Base-by-base conservation (phyloP, 306 rosid genomes). In the Abrus pulchellus region DNA sequence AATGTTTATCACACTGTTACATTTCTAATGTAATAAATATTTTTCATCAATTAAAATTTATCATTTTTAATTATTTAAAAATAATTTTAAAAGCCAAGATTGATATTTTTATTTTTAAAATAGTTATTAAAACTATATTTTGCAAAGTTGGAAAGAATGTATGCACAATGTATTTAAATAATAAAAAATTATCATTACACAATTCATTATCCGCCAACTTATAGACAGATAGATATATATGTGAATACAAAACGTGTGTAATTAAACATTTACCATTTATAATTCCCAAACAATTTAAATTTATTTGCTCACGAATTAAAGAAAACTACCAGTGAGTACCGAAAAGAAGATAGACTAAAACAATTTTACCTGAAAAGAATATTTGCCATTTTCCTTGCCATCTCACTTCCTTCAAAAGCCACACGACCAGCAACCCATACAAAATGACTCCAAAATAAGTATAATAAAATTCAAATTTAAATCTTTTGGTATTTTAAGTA, bases 331-430 rank as follows among this genome's bases (percentile, higher is more conserved):
- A 34, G 2, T 43, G 1, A 11, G 49, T 27, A 67, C 65, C 43
- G 0, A 77, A 54, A 47, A 2, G 50, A 52, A 64, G 74, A 64
- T 63, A 76, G 30, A 65, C 73, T 27, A 52, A 28, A 62, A 77
- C 40, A 62, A 77, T 65, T 27, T 74, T 44, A 27, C 53, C 53
- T 3, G 20, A 62, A 63, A 5, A 6, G 56, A 76, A 63, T 62
- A 40, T 9, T 63, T 76, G n/a, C 52, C 73, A 13, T 38, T 33
- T 76, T 34, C 1, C 9, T 6, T 75, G 38, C 50, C 8, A 62
- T n/a, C 12, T 34, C 80, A 3, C 27, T 66, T 12, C 41, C 40
- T 74, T 59, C 33, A 74, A 36, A 48, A 61, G 49, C 80, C 38
- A 33, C 61, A 14, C 0, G 6, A 38, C 54, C 45, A 59, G 71